Base-by-base conservation (phyloP, 352 stramenopile genomes). In the Pythium sukuiense region DNA sequence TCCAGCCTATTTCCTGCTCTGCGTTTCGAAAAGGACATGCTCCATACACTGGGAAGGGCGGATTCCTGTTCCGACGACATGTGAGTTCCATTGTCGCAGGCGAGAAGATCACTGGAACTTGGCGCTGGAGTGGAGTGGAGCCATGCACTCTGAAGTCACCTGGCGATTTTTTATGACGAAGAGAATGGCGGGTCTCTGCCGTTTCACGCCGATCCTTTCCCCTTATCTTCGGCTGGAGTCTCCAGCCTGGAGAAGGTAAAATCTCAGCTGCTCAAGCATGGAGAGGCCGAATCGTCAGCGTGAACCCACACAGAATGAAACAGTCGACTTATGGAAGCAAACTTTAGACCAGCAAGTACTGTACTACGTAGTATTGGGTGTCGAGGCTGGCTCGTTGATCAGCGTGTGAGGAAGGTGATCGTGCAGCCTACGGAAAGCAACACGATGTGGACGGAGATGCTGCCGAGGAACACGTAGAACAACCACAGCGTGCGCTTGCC, bases 391-490 rank as follows among this genome's bases (percentile, higher is more conserved):
- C 43, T 50, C 14, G 41, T 48, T 55, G 16, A 35, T 59, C 43
- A 66, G 27, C 55, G 41, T 2, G n/a, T 60, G 55, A 73, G 45
- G 33, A 66, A 73, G 18, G 67, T 63, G 30, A 73, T 56, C 1
- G 67, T 65, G 54, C 62, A 52, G 14, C 60, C 59, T 26, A 74
- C 55, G 3, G 59, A 59, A 30, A 74, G 45, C 52, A 76, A 43
- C 5, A 81, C 61, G 41, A 84, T 46, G 58, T 86, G 77, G 48
- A 80, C 50, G 12, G 64, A 68, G 63, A 88, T 76, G 35, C 71
- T 63, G 48, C 63, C 65, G 3, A 87, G 43, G 57, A 87, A 87
- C 1, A 64, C 50, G 52, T 83, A 81, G 59, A 87, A 87, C 20
- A 70, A 58, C 24, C 59, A 58, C 11, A 88, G 67, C 52, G 71